These are phyloP conservation scores for Suillus discolor DNA, from an alignment of 768 basidiomycete genomes.

Conservation along the genomic window DNA sequence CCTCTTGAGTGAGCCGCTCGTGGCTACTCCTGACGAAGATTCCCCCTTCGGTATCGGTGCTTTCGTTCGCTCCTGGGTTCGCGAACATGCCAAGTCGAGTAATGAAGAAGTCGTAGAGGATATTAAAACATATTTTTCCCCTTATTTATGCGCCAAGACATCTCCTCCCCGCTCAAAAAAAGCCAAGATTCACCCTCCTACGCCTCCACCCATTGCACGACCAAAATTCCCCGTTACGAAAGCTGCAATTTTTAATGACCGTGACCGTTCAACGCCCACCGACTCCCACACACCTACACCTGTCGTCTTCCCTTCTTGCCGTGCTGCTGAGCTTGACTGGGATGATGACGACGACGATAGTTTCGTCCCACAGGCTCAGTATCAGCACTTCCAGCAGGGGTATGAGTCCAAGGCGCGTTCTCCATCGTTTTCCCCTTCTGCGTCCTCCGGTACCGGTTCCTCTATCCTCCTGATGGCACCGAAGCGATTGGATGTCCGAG, in stretches of 20 bases:
- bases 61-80: constrained; percentile 34
- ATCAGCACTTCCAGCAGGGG: constrained; percentile 19
- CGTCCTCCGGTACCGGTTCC: constrained; percentile 28
- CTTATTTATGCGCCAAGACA: constrained; percentile 22
- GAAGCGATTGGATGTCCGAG: constrained; percentile 21
- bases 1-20: constrained; percentile 43
- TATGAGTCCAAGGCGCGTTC: constrained; percentile 19
- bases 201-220: constrained; percentile 18
- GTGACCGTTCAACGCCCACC: constrained; percentile 21
- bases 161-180: constrained; percentile 18
- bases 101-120: constrained; percentile 30
- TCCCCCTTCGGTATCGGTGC: constrained; percentile 49
- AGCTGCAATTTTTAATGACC: constrained; percentile 6
- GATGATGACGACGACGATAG: constrained; percentile 28
- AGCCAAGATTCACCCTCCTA: constrained; percentile 16
- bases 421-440: constrained; percentile 21
- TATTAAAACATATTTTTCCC: constrained; percentile 32
- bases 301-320: constrained; percentile 35
- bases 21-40: constrained; percentile 44
- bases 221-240: constrained; percentile 20
- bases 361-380: constrained; percentile 22
- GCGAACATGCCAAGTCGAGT: constrained; percentile 31
- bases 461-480: constrained; percentile 35
- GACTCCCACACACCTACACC: constrained; percentile 33
- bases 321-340: constrained; percentile 30